Evolutionary conservation across 352 stramenopile genomes (phyloP).

Genomic region (Globisporangium canariense): DNA sequence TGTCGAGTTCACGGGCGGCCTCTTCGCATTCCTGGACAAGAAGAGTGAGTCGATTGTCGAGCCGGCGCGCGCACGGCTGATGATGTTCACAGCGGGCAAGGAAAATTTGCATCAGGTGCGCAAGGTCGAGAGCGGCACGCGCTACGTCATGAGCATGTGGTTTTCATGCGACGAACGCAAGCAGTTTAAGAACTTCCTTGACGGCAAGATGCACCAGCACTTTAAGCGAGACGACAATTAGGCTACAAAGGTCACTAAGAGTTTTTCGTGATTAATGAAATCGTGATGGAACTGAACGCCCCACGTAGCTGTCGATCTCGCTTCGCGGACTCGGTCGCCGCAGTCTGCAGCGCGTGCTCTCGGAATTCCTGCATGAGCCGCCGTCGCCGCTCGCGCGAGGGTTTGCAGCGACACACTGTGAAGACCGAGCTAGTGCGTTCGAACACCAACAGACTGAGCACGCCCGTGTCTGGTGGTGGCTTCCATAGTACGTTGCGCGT

Average conservation of each 20-base stretch:
- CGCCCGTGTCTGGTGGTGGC: constrained; percentile 30
- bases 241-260: constrained; percentile 1
- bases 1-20: constrained; percentile 85
- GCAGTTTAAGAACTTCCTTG: constrained; percentile 89
- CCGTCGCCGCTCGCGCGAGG: constrained; percentile 38
- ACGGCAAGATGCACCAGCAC: constrained; percentile 78
- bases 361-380: constrained; percentile 59
- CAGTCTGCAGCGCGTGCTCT: constrained; percentile 39
- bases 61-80: constrained; percentile 68
- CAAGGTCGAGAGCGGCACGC: constrained; percentile 66
- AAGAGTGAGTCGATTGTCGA: constrained; percentile 66
- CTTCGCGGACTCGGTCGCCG: constrained; percentile 32
- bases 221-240: constrained; percentile 51
- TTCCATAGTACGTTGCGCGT: constrained; percentile 42
- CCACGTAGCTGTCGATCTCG: constrained; percentile 45
- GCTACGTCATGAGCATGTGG: constrained; percentile 91
- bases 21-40: constrained; percentile 89
- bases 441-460: constrained; percentile 48
- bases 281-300: constrained; percentile 43
- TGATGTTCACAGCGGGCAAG: constrained; percentile 88
- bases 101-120: constrained; percentile 89
- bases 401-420: constrained; percentile 59
- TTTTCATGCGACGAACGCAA: constrained; percentile 89
- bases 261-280: constrained; percentile 31
- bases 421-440: constrained; percentile 52